Evolutionary conservation across 179 eudicot genomes (phyloP).

Genomic region (Monotropa hypopitys): DNA sequence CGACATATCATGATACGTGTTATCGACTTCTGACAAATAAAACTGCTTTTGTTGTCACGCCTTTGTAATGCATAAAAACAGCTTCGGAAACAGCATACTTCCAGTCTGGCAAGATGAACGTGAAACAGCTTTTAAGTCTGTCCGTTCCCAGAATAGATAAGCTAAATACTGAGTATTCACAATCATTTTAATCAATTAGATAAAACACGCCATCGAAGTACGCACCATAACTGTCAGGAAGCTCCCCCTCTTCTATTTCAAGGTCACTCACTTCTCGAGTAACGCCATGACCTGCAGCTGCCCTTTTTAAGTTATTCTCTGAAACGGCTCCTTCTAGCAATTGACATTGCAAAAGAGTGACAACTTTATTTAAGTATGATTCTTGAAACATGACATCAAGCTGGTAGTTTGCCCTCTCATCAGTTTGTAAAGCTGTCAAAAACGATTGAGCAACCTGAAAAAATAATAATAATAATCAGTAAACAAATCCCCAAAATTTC

Average conservation of each 20-base stretch:
- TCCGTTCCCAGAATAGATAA: neutral
- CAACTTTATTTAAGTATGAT: conserved; percentile 77
- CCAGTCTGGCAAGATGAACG: neutral
- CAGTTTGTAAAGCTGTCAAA: conserved; percentile 83
- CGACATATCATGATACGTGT: neutral
- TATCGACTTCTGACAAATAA: neutral
- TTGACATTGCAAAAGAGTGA: conserved; percentile 71
- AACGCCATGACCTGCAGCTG: conserved; percentile 17
- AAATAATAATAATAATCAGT: conserved; percentile 4
- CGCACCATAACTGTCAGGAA: conserved; percentile 83
- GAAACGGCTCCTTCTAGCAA: conserved; percentile 76
- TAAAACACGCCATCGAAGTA: conserved; percentile 6
- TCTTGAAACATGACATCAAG: conserved; percentile 96
- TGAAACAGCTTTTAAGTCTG: neutral
- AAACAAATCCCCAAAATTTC: conserved; percentile 1
- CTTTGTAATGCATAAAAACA: neutral
- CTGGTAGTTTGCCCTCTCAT: conserved; percentile 91
- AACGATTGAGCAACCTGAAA: conserved; percentile 88
- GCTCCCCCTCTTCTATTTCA: conserved; percentile 95
- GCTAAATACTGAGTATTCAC: neutral
- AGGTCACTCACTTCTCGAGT: conserved; percentile 21
- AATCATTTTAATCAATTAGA: neutral
- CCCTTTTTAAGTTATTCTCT: conserved; percentile 27
- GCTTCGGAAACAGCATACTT: neutral
- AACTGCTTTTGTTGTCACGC: neutral